Conservation (phyloP, 1,139 yeast species). For the Geotrichum aggregatum region DNA sequence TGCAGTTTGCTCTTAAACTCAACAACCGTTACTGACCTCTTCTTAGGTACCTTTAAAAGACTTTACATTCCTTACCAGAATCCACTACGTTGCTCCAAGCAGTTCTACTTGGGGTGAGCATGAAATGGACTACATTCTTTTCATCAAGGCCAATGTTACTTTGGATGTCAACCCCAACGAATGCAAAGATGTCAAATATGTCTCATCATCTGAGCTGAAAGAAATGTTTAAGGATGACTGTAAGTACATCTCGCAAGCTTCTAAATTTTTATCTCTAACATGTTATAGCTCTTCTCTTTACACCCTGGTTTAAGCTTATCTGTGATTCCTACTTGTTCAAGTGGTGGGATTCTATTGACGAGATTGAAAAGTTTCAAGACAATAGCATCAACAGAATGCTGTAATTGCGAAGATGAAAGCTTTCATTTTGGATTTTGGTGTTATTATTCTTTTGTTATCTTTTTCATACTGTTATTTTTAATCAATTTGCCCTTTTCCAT, state of each 20-base stretch:
- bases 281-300: constrained; percentile 54
- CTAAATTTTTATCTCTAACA: constrained; percentile 19
- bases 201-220: constrained; percentile 60
- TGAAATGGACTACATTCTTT: constrained; percentile 90
- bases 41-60: constrained; percentile 51
- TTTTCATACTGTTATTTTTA: not conserved
- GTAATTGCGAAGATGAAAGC: constrained; percentile 18
- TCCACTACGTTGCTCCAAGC: constrained; percentile 88
- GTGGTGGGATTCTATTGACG: constrained; percentile 85
- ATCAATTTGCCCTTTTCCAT: too few relatives aligned
- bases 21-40: constrained; percentile 14
- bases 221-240: constrained; percentile 64
- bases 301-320: constrained; percentile 97
- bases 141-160: constrained; percentile 59
- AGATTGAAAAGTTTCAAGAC: constrained; percentile 44
- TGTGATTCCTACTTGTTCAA: constrained; percentile 85
- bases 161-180: constrained; percentile 61
- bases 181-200: constrained; percentile 77
- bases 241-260: constrained; percentile 3
- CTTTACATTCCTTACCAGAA: constrained; percentile 83
- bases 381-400: constrained; percentile 31
- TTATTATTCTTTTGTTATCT: not conserved
- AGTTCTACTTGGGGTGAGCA: constrained; percentile 95
- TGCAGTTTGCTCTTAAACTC: constrained; percentile 11
- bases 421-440: not conserved